Evolutionary conservation across 768 basidiomycete species (phyloP).

Genomic region (Basidioascus undulatus): DNA sequence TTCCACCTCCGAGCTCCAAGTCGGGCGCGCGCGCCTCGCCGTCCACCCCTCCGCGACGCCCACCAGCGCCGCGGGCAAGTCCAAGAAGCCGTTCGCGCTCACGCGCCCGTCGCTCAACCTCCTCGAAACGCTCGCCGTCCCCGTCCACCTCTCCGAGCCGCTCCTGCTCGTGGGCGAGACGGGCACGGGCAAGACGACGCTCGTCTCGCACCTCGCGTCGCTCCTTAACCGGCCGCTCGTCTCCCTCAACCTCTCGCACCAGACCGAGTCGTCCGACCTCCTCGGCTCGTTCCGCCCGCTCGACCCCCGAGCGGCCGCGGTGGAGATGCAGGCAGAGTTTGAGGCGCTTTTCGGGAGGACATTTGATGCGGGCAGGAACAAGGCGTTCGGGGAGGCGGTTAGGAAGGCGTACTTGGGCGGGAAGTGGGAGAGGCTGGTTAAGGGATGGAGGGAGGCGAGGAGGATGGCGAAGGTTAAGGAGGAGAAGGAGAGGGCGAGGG

Average conservation of each 20-base stretch:
- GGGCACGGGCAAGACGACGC: conserved; percentile 95
- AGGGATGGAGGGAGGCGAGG: not conserved
- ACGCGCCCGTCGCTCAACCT: conserved; percentile 62
- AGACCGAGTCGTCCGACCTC: conserved; percentile 83
- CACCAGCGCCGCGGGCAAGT: not conserved
- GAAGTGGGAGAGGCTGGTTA: conserved; percentile 2
- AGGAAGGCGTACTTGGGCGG: conserved; percentile 4
- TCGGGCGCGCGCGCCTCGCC: conserved; percentile 1
- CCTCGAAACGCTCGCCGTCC: conserved; percentile 53
- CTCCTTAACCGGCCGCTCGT: conserved; percentile 51
- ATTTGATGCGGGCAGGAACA: conserved; percentile 5
- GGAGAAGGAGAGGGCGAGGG: conserved; percentile 3
- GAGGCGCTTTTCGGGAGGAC: conserved; percentile 3
- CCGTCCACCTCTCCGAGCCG: conserved; percentile 51
- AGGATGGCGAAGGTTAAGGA: not conserved
- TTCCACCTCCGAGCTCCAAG: conserved; percentile 1
- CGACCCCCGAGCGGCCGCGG: conserved; percentile 56
- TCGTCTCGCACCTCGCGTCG: conserved; percentile 61
- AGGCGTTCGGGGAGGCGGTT: conserved; percentile 3
- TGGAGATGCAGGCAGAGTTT: conserved; percentile 31
- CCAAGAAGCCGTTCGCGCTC: conserved; percentile 52
- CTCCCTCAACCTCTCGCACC: conserved; percentile 81
- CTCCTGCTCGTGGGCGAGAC: conserved; percentile 87
- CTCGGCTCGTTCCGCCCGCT: conserved; percentile 93
- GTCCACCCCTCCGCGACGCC: conserved; percentile 1